phyloP scores from a whole-genome alignment of 2,329 filamentous ascomycete species.

The Emericellopsis atlantica region DNA sequence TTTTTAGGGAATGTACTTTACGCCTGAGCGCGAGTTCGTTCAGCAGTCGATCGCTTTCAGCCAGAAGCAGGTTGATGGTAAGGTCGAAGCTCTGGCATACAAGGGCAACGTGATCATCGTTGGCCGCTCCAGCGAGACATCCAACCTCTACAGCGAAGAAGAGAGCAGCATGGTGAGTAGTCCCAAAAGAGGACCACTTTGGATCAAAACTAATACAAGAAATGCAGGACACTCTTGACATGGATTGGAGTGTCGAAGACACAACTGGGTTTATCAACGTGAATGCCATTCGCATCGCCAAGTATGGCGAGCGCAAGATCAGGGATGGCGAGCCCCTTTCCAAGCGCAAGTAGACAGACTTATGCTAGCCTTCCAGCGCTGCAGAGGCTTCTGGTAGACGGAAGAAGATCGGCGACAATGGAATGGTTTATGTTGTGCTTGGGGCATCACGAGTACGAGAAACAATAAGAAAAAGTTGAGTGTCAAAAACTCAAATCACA shows the following conservation, averaged over 20 bases:
- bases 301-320: constrained; percentile 19
- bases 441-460: too few species aligned
- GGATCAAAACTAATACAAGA: too few species aligned
- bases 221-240: constrained; percentile 24
- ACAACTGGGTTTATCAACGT: constrained; percentile 54
- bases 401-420: too few species aligned
- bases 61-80: constrained; percentile 34
- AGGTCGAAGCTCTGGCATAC: constrained; percentile 13
- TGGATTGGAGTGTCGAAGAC: constrained; percentile 37
- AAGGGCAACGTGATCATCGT: constrained; percentile 39
- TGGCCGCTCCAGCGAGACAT: constrained; percentile 27
- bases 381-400: too few species aligned
- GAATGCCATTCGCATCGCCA: constrained; percentile 53
- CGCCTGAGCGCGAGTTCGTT: constrained; percentile 37
- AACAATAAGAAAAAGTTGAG: too few species aligned
- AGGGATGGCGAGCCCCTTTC: background rate
- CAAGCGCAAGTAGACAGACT: background rate
- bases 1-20: constrained; percentile 29
- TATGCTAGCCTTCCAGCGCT: too few species aligned
- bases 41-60: constrained; percentile 48
- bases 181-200: too few species aligned
- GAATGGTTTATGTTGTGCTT: too few species aligned
- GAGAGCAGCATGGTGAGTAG: constrained; percentile 29
- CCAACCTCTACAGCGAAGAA: constrained; percentile 37
- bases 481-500: too few species aligned